Percentiles rank a stretch among this genome's conserved stretches.
These are phyloP conservation scores for Beauveria australis DNA, from an alignment of 2,329 filamentous ascomycete genomes.

Conservation along the genomic window DNA sequence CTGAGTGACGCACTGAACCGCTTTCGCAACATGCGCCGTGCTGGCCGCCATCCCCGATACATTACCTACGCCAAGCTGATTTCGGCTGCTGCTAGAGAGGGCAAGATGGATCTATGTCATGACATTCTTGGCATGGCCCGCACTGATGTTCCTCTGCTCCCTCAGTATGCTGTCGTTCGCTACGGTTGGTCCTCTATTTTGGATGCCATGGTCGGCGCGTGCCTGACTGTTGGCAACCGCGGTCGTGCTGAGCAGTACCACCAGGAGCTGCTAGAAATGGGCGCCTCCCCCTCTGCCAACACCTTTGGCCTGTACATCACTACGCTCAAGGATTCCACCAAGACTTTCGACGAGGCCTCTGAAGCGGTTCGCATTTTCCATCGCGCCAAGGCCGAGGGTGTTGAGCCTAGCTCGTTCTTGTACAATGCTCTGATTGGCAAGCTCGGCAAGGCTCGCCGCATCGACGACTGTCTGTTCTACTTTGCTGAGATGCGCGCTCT, in stretches of 20 bases:
- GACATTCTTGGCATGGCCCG: constrained; percentile 87
- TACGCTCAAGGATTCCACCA: constrained; percentile 93
- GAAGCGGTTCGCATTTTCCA: constrained; percentile 98
- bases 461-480: constrained; percentile 96
- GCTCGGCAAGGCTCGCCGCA: constrained; percentile 92
- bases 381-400: constrained; percentile 84
- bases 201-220: constrained; percentile 93
- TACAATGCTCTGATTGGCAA: constrained; percentile 99
- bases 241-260: constrained; percentile 78
- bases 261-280: constrained; percentile 84
- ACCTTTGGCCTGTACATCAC: constrained; percentile 98
- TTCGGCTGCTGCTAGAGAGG: constrained; percentile 75
- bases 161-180: constrained; percentile 77
- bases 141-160: constrained; percentile 74
- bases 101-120: constrained; percentile 71
- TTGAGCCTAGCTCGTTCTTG: constrained; percentile 91
- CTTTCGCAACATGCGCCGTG: constrained; percentile 87
- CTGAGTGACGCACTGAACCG: constrained; percentile 74
- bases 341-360: constrained; percentile 95
- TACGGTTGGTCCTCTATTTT: constrained; percentile 96
- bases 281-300: constrained; percentile 87
- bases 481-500: constrained; percentile 95
- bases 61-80: constrained; percentile 97
- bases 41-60: constrained; percentile 86
- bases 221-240: constrained; percentile 74